These are phyloP conservation scores for Viola pubescens DNA, from an alignment of 441 rosid genomes.

Conservation along the genomic window DNA sequence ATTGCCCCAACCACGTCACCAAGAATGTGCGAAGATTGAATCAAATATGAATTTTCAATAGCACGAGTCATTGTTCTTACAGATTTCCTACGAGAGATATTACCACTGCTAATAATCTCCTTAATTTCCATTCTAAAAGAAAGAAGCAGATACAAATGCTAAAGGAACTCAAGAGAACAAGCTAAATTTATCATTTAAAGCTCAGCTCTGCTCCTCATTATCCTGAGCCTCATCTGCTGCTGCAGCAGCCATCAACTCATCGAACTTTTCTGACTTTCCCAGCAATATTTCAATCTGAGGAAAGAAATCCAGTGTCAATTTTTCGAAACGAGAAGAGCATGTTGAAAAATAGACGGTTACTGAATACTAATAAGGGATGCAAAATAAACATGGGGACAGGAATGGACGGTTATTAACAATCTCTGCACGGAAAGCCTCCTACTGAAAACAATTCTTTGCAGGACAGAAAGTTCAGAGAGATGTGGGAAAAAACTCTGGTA, in stretches of 20 bases:
- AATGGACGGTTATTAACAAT: no score
- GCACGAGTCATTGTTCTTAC: constrained; percentile 16
- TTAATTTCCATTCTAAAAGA: constrained; percentile 4
- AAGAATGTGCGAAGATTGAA: neutral
- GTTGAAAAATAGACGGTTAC: neutral
- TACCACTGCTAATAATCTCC: constrained; percentile 10
- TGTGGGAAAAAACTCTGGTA: no score
- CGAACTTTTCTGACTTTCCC: constrained; percentile 58
- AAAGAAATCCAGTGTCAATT: constrained; percentile 8
- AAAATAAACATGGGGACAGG: neutral
- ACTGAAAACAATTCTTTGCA: no score
- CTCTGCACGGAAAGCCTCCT: no score
- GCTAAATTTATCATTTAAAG: constrained; percentile 4
- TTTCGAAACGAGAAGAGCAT: neutral
- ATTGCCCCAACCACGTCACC: neutral
- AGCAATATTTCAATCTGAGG: constrained; percentile 55
- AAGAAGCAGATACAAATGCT: constrained; percentile 9
- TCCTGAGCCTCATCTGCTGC: constrained; percentile 38
- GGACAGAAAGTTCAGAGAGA: no score
- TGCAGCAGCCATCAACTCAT: constrained; percentile 70
- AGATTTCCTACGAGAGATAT: constrained; percentile 20
- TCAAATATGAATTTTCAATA: constrained; percentile 23
- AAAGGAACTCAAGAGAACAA: constrained; percentile 6
- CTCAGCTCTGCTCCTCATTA: constrained; percentile 42
- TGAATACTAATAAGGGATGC: neutral